Evolutionary conservation across 2,329 filamentous ascomycete species (phyloP).

Genomic region (Madurella fahalii): DNA sequence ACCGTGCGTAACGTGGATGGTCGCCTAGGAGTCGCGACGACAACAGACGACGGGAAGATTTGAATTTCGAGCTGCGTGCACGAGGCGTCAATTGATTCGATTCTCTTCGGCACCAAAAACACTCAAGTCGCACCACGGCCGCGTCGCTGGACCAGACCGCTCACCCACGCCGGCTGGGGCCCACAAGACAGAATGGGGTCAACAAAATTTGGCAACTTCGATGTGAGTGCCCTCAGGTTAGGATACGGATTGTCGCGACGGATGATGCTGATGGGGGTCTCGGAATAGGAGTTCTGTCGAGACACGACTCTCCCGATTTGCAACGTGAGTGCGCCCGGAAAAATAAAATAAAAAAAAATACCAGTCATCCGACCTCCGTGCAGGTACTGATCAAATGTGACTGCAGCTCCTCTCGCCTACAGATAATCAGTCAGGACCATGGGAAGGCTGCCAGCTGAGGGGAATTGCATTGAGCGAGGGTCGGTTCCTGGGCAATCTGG

Average conservation of each 20-base stretch:
- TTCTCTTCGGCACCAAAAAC: neutral
- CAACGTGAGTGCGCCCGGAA: constrained; percentile 59
- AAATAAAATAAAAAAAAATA: too few relatives aligned
- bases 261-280: constrained; percentile 2
- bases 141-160: constrained; percentile 9
- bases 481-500: constrained; percentile 74
- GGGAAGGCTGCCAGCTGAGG: constrained; percentile 68
- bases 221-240: constrained; percentile 39
- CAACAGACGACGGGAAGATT: neutral
- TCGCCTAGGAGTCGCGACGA: neutral
- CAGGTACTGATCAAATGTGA: constrained; percentile 20
- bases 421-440: constrained; percentile 55
- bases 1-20: neutral
- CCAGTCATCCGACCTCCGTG: neutral
- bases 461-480: constrained; percentile 69
- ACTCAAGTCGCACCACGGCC: constrained; percentile 12
- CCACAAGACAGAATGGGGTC: constrained; percentile 48
- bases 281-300: constrained; percentile 68
- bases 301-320: constrained; percentile 80
- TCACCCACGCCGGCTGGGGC: constrained; percentile 14
- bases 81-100: neutral
- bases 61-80: neutral
- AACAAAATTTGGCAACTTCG: constrained; percentile 59
- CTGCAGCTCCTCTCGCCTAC: constrained; percentile 59
- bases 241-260: constrained; percentile 7